Base-by-base conservation (phyloP, 2,329 filamentous ascomycete genomes). In the Trichoderma sp. region DNA sequence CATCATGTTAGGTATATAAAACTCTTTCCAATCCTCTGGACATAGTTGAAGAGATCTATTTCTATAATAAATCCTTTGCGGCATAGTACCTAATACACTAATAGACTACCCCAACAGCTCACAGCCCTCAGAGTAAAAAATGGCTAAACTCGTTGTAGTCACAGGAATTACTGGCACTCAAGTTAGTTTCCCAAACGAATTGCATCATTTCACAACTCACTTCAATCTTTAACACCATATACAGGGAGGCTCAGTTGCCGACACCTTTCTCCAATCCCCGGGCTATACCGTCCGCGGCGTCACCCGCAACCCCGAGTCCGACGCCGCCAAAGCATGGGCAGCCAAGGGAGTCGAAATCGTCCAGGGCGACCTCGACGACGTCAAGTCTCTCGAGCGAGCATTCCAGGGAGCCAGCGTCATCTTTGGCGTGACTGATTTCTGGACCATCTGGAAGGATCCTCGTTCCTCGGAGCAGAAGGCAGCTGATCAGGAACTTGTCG, bases 381-480 rank as follows among this genome's bases (percentile, higher is more conserved):
- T 70, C 7, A 61, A 47, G 1, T 65, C 73, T 0, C 71, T 78
- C 8, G 16, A 19, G 5, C 27, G 68, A 0, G 76, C 76, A 0
- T 73, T 78, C 27, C 40, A 70, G 14, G 75, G 73, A 19, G 72
- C 73, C 33, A 27, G 72, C 13, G 73, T 73, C n/a, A 71, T 79
- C 52, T 79, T 77, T 49, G 72, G 72, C 0, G 74, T 78, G 6
- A 79, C 73, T 19, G 75, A 79, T 70, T 78, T 73, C 60, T 76
- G 72, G 72, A 72, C 69, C n/a, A n/a, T 73, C 0, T 72, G 68
- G 13, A 81, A 81, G 73, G 77, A 81, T 2, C 78, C 81, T 0
- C 82, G 83, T 70, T 81, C 78, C 68, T 79, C 81, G 13, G 59
- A 47, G 13, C 73, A 76, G 21, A 78, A 78, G 65, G 82, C 81